Conservation (phyloP, 345 rosid species). For the Zanthoxylum bungeanum region DNA sequence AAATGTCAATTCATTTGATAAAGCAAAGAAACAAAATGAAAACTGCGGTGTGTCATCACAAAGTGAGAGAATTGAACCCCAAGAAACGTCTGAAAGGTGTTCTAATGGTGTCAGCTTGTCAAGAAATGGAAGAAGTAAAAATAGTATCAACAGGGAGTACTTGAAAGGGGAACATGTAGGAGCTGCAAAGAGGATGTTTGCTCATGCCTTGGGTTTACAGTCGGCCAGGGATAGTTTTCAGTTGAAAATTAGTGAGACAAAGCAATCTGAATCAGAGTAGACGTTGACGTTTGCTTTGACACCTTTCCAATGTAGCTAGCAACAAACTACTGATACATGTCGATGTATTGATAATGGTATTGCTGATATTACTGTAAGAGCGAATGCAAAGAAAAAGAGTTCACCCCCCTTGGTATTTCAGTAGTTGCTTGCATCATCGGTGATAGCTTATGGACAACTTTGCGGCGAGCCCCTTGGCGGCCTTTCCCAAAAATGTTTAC, state of each 20-base stretch:
- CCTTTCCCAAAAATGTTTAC: not conserved
- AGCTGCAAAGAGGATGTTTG: constrained; percentile 69
- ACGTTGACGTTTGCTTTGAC: too few relatives aligned
- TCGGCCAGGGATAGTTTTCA: constrained; percentile 27
- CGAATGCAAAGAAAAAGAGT: not conserved
- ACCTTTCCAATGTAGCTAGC: not conserved
- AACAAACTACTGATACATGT: not conserved
- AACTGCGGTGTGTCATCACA: constrained; percentile 10
- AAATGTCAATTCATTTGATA: constrained; percentile 1
- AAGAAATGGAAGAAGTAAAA: constrained; percentile 19
- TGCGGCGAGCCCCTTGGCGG: not conserved
- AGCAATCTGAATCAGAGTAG: constrained; percentile 18
- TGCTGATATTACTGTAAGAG: not conserved
- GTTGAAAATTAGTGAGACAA: constrained; percentile 26
- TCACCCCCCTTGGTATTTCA: not conserved
- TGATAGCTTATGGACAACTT: not conserved
- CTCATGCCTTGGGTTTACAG: constrained; percentile 56
- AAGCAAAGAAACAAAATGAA: constrained; percentile 16
- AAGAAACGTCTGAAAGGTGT: constrained; percentile 21
- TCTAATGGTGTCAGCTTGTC: constrained; percentile 12
- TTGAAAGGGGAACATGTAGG: constrained; percentile 50
- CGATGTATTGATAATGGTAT: not conserved
- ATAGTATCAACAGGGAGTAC: constrained; percentile 29
- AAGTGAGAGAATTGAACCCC: constrained; percentile 21
- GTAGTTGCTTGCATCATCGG: not conserved